Conservation (phyloP, 345 rosid species). For the Citrus maxima region DNA sequence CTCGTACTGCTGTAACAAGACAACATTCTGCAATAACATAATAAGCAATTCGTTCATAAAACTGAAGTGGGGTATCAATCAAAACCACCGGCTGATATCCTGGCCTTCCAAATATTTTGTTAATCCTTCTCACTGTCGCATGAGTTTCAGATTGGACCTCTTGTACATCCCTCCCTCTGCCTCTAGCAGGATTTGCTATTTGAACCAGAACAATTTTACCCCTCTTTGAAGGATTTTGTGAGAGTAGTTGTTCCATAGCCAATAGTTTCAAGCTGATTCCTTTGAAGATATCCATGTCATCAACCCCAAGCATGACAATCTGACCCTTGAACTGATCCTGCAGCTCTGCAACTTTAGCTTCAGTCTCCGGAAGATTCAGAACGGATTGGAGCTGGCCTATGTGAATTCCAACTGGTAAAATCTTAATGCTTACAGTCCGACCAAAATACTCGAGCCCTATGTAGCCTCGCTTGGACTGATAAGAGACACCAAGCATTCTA, state of each 20-base stretch:
- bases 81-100: slow-evolving; percentile 77
- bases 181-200: slow-evolving; percentile 96
- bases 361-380: slow-evolving; percentile 72
- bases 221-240: slow-evolving; percentile 60
- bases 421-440: slow-evolving; percentile 84
- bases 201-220: slow-evolving; percentile 87
- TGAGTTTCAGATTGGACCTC: slow-evolving; percentile 78
- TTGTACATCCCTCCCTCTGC: slow-evolving; percentile 82
- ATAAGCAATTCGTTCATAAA: slow-evolving; percentile 86
- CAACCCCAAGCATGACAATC: slow-evolving; percentile 81
- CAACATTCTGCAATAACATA: slow-evolving; percentile 93
- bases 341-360: slow-evolving; percentile 59
- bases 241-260: slow-evolving; percentile 92
- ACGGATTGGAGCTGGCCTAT: slow-evolving; percentile 78
- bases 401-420: slow-evolving; percentile 92
- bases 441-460: slow-evolving; percentile 90
- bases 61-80: slow-evolving; percentile 68
- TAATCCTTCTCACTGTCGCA: slow-evolving; percentile 68
- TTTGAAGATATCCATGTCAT: slow-evolving; percentile 96
- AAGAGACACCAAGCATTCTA: slow-evolving; percentile 88
- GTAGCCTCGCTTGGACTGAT: slow-evolving; percentile 89
- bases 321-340: slow-evolving; percentile 53
- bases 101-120: slow-evolving; percentile 66
- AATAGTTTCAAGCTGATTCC: slow-evolving; percentile 90
- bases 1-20: slow-evolving; percentile 92